Conservation (phyloP, 2,329 filamentous ascomycete species). For the Zasmidium angulare region DNA sequence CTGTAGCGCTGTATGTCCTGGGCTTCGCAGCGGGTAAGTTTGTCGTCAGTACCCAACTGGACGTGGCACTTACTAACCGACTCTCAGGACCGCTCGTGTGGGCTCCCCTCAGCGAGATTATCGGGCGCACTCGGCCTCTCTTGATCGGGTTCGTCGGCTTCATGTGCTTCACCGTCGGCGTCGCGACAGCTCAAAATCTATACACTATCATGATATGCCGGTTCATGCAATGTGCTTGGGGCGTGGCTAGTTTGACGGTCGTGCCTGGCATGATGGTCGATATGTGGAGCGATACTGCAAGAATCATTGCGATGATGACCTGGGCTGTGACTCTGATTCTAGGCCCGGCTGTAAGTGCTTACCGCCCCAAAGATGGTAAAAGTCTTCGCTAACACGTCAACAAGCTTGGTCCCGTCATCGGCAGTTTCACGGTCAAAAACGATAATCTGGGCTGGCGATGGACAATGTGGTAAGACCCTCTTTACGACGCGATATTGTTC, state of each 20-base stretch:
- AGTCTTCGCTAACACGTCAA: slow-evolving; percentile 48
- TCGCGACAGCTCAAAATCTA: slow-evolving; percentile 54
- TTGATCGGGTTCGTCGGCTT: slow-evolving; percentile 38
- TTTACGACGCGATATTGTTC: too few relatives aligned
- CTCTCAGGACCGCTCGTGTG: slow-evolving; percentile 13
- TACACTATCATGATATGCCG: slow-evolving; percentile 56
- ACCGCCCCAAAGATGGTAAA: too few relatives aligned
- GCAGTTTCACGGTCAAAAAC: slow-evolving; percentile 46
- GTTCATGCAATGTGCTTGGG: slow-evolving; percentile 55
- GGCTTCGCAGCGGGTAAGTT: slow-evolving; percentile 26
- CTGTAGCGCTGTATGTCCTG: slow-evolving; percentile 19
- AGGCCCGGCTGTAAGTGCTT: slow-evolving; percentile 46
- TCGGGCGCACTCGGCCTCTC: slow-evolving; percentile 47
- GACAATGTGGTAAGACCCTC: slow-evolving; percentile 48
- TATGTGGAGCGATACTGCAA: slow-evolving; percentile 37
- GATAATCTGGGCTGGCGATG: slow-evolving; percentile 56
- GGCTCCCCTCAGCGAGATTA: slow-evolving; percentile 49
- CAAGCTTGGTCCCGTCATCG: too few relatives aligned
- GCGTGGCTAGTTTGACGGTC: slow-evolving; percentile 49
- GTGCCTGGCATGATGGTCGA: slow-evolving; percentile 49
- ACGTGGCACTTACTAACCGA: not conserved
- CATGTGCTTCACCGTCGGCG: slow-evolving; percentile 55
- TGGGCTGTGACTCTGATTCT: slow-evolving; percentile 46
- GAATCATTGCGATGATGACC: slow-evolving; percentile 9
- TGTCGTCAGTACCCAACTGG: not conserved